phyloP scores from a whole-genome alignment of 2,329 filamentous ascomycete species.

The Clonostachys rhizophaga region DNA sequence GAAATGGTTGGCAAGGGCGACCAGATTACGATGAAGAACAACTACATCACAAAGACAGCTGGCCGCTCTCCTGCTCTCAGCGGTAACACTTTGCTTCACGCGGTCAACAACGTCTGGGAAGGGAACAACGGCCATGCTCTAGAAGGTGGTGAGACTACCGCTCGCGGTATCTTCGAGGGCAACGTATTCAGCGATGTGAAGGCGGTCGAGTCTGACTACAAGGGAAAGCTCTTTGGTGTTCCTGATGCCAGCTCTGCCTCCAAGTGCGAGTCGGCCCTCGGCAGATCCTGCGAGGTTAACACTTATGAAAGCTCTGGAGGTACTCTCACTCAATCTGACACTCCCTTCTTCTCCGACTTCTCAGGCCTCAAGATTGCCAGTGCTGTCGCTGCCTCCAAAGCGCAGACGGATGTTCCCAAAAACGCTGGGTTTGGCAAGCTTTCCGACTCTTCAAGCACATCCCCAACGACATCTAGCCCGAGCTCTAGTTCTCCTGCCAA shows the following conservation, averaged over 20 bases:
- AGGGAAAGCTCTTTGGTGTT: constrained; percentile 7
- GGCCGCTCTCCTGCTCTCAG: constrained; percentile 54
- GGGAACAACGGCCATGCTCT: constrained; percentile 52
- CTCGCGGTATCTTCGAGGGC: constrained; percentile 52
- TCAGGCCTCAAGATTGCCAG: constrained; percentile 44
- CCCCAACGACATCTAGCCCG: too few relatives aligned
- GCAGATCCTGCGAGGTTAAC: constrained; percentile 3
- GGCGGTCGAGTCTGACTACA: constrained; percentile 19
- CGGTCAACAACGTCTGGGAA: constrained; percentile 59
- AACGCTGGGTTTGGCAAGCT: too few relatives aligned
- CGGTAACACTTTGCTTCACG: constrained; percentile 51
- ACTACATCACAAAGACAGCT: constrained; percentile 38
- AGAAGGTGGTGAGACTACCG: constrained; percentile 37
- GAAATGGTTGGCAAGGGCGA: constrained; percentile 20
- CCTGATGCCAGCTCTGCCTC: constrained; percentile 11
- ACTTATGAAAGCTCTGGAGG: constrained; percentile 31
- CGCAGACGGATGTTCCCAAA: too few relatives aligned
- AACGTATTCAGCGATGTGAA: constrained; percentile 53
- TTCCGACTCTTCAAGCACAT: too few relatives aligned
- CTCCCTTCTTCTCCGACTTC: constrained; percentile 43
- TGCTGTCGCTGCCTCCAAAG: too few relatives aligned
- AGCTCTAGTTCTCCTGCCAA: too few relatives aligned
- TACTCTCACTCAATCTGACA: constrained; percentile 32
- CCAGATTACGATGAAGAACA: constrained; percentile 6
- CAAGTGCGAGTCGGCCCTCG: constrained; percentile 2